Conservation (phyloP, 805 yeast species). For the Hanseniaspora thailandica region DNA sequence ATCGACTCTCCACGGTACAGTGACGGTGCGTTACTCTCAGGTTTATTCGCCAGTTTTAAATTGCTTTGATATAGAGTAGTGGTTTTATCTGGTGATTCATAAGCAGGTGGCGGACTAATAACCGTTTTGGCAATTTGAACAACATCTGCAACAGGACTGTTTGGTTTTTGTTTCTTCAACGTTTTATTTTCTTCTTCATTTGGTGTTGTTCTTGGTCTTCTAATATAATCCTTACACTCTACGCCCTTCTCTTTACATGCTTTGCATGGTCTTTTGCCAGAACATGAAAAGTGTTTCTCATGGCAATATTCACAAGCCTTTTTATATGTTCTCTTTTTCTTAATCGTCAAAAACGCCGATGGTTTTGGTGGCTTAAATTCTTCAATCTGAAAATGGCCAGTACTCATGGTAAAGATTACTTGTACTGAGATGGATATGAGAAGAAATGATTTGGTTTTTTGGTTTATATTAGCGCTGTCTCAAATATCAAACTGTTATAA, state of each 20-base stretch:
- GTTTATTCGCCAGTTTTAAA: neutral
- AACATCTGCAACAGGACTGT: neutral
- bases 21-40: neutral
- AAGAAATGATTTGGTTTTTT: too few species aligned
- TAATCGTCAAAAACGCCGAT: neutral
- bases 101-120: too few species aligned
- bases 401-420: too few species aligned
- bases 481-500: too few species aligned
- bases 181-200: conserved; percentile 35
- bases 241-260: conserved; percentile 65
- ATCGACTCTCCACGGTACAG: neutral
- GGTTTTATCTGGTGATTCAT: too few species aligned
- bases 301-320: conserved; percentile 90
- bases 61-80: neutral
- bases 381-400: neutral
- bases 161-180: neutral
- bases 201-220: conserved; percentile 84
- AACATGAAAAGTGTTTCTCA: conserved; percentile 85
- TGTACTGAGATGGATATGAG: too few species aligned
- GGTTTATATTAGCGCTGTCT: too few species aligned
- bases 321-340: conserved; percentile 51
- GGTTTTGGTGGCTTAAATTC: neutral
- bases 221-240: conserved; percentile 52
- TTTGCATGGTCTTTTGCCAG: conserved; percentile 65
- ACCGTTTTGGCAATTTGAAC: neutral